Conservation (phyloP, 1,284 basidiomycete species). For the Sanghuangporus baumii region DNA sequence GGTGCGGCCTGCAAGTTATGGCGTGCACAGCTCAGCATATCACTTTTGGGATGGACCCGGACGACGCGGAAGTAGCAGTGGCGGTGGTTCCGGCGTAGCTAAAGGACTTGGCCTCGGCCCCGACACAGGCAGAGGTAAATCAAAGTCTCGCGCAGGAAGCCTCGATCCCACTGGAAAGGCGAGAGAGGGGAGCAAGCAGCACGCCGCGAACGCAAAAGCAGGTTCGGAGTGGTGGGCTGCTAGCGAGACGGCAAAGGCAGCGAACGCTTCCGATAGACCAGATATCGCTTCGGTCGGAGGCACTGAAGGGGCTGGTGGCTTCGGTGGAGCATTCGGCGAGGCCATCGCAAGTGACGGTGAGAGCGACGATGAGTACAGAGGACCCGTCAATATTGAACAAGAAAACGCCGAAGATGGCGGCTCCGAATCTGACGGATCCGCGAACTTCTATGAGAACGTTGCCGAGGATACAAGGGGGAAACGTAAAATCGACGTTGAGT, state of each 20-base stretch:
- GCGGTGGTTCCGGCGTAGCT: not conserved
- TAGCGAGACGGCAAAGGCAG: not conserved
- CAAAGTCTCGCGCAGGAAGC: slow-evolving; percentile 8
- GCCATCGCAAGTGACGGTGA: slow-evolving; percentile 12
- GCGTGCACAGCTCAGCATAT: slow-evolving; percentile 82
- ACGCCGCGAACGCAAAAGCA: not conserved
- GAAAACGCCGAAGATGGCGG: slow-evolving; percentile 32
- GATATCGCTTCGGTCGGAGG: not conserved
- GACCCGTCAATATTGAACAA: not conserved
- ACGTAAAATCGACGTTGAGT: slow-evolving; percentile 29
- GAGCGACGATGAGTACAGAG: not conserved
- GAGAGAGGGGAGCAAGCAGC: slow-evolving; percentile 5
- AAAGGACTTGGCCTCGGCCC: slow-evolving; percentile 4
- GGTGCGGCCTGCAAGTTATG: slow-evolving; percentile 86
- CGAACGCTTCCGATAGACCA: not conserved
- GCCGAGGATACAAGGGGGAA: slow-evolving; percentile 79
- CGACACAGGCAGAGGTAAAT: not conserved
- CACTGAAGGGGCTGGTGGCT: slow-evolving; percentile 11
- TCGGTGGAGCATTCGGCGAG: slow-evolving; percentile 6
- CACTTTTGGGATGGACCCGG: slow-evolving; percentile 91
- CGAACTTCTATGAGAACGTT: slow-evolving; percentile 83
- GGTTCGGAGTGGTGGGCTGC: slow-evolving; percentile 1
- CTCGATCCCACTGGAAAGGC: not conserved
- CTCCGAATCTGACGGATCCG: slow-evolving; percentile 46
- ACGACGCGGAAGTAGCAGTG: slow-evolving; percentile 26